Evolutionary conservation across 2,329 filamentous ascomycete species (phyloP).

Genomic region (Ramularia endophylla): DNA sequence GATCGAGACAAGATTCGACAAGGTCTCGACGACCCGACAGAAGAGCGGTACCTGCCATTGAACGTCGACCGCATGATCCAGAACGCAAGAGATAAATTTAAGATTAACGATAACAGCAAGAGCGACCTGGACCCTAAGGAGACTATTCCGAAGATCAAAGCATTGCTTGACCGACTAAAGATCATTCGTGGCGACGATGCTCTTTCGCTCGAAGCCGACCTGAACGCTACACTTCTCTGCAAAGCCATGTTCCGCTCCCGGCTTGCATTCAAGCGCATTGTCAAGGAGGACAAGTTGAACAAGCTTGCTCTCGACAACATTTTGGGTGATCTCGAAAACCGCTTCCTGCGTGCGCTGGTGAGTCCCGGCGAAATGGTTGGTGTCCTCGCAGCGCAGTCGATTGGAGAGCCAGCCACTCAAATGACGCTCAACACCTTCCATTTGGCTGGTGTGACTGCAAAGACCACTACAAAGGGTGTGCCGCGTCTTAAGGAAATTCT

Average conservation of each 20-base stretch:
- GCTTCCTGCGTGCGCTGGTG: constrained; percentile 79
- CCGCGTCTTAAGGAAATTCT: constrained; percentile 99
- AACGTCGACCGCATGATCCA: constrained; percentile 90
- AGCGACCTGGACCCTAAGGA: constrained; percentile 87
- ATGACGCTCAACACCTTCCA: constrained; percentile 99
- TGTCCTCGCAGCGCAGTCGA: constrained; percentile 94
- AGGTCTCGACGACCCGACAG: constrained; percentile 65
- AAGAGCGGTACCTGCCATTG: constrained; percentile 84
- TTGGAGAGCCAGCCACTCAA: constrained; percentile 96
- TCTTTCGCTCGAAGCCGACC: constrained; percentile 79
- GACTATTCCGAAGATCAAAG: constrained; percentile 72
- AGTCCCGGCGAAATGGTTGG: constrained; percentile 98
- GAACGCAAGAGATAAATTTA: constrained; percentile 83
- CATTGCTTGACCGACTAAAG: constrained; percentile 68
- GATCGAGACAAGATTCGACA: constrained; percentile 74
- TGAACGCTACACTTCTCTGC: constrained; percentile 83
- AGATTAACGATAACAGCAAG: constrained; percentile 75
- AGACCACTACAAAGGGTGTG: constrained; percentile 99
- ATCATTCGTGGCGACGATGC: constrained; percentile 80
- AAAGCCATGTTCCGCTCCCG: constrained; percentile 86
- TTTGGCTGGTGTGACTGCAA: constrained; percentile 98
- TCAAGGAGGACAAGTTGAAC: constrained; percentile 77
- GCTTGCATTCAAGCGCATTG: constrained; percentile 87
- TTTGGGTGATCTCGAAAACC: constrained; percentile 80
- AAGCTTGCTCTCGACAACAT: constrained; percentile 91